Evolutionary conservation across 495 filamentous ascomycete genomes (phyloP).

Genomic region (Penicillium atrosanguineum): DNA sequence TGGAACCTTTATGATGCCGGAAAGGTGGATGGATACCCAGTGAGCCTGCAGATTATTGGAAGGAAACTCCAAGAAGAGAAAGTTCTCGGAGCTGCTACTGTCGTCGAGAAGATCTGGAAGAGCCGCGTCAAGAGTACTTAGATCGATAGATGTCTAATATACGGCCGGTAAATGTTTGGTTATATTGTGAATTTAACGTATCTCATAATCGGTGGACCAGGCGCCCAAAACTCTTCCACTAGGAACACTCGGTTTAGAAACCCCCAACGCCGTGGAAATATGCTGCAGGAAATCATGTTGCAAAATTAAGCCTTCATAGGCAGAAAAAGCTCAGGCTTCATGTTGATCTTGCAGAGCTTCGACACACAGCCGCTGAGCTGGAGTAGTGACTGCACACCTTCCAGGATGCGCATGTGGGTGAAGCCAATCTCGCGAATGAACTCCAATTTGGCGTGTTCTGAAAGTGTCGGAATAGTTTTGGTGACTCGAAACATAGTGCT

Average conservation of each 20-base stretch:
- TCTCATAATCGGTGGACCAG: constrained; percentile 13
- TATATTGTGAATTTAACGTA: constrained; percentile 5
- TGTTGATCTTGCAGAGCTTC: constrained; percentile 87
- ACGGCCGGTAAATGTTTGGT: not conserved
- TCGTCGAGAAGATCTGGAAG: constrained; percentile 40
- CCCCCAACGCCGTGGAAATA: constrained; percentile 26
- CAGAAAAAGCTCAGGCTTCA: constrained; percentile 86
- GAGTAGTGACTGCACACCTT: constrained; percentile 91
- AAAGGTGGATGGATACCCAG: constrained; percentile 40
- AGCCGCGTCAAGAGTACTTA: not conserved
- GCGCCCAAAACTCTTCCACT: constrained; percentile 13
- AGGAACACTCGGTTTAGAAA: constrained; percentile 9
- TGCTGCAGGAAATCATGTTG: constrained; percentile 17
- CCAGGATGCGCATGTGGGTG: constrained; percentile 97
- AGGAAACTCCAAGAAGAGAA: constrained; percentile 55
- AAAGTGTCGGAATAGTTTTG: constrained; percentile 85
- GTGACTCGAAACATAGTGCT: constrained; percentile 99
- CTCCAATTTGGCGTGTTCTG: constrained; percentile 90
- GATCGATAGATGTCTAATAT: not conserved
- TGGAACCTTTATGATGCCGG: constrained; percentile 48
- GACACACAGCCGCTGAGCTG: constrained; percentile 91
- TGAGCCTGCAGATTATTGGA: constrained; percentile 53
- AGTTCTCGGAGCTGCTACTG: constrained; percentile 42
- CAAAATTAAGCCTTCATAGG: constrained; percentile 36
- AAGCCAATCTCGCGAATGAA: constrained; percentile 99